These are phyloP conservation scores for Ascobolus immersus DNA, from an alignment of 495 filamentous ascomycete genomes.

Conservation along the genomic window DNA sequence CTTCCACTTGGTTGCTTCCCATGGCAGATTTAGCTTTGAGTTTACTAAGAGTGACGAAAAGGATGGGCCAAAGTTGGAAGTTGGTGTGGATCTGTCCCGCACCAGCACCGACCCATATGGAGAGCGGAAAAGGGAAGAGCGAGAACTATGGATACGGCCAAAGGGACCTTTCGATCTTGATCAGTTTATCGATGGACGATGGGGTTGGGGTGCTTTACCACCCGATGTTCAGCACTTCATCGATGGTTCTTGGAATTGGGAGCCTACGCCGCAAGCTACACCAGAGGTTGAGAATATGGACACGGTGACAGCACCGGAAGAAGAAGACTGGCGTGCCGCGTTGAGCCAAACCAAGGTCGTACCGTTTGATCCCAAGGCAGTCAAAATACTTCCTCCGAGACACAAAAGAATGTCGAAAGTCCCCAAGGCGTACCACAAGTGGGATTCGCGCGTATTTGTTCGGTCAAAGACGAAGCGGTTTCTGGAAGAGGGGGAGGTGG, in stretches of 20 bases:
- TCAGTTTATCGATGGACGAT: slow-evolving; percentile 11
- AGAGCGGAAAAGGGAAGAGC: too few relatives aligned
- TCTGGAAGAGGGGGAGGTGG: slow-evolving; percentile 9
- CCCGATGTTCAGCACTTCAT: slow-evolving; percentile 7
- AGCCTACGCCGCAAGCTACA: too few relatives aligned
- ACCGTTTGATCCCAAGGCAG: slow-evolving; percentile 9
- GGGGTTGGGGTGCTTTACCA: slow-evolving; percentile 11
- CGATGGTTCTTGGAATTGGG: too few relatives aligned
- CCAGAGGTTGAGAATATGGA: too few relatives aligned
- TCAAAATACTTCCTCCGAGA: slow-evolving; percentile 6
- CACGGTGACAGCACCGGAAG: too few relatives aligned
- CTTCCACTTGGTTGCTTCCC: slow-evolving; percentile 12
- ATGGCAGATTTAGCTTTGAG: slow-evolving; percentile 12
- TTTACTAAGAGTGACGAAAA: slow-evolving; percentile 7
- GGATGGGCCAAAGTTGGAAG: slow-evolving; percentile 8
- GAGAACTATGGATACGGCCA: slow-evolving; percentile 13
- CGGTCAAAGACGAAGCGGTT: slow-evolving; percentile 14
- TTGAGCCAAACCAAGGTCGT: slow-evolving; percentile 6
- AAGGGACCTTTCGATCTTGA: slow-evolving; percentile 7
- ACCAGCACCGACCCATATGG: too few relatives aligned
- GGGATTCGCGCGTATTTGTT: slow-evolving; percentile 10
- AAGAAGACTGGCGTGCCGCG: too few relatives aligned
- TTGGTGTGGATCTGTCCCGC: slow-evolving; percentile 13
- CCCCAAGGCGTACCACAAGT: slow-evolving; percentile 9
- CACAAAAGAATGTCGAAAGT: slow-evolving; percentile 9